Evolutionary conservation across 23 red algal species (phyloP).

Genomic region (Gracilariopsis chorda): DNA sequence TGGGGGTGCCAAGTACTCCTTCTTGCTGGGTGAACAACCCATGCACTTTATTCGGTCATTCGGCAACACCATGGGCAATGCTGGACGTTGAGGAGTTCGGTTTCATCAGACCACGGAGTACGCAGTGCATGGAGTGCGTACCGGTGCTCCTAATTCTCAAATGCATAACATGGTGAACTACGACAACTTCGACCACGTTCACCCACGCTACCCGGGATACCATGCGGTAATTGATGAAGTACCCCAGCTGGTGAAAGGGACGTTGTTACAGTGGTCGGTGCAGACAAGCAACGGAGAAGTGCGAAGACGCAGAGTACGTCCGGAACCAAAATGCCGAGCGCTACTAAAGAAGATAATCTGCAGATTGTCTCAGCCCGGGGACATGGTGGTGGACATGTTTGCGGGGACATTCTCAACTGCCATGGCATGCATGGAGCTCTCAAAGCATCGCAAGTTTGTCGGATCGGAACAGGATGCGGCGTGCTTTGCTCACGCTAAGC

Average conservation of each 20-base stretch:
- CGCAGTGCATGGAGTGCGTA: background rate
- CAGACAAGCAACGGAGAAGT: too few species aligned
- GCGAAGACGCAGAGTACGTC: too few species aligned
- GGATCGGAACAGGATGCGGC: background rate
- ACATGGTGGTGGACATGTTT: constrained; percentile 8
- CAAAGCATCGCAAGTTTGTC: background rate
- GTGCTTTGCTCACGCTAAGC: too few species aligned
- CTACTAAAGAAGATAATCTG: constrained; percentile 6
- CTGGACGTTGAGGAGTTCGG: too few species aligned
- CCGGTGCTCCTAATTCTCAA: background rate
- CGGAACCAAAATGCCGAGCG: background rate
- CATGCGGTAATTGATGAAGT: too few species aligned
- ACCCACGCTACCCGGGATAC: background rate
- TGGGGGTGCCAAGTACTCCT: too few species aligned
- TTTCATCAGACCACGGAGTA: too few species aligned
- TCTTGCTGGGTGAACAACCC: too few species aligned
- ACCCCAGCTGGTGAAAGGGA: too few species aligned
- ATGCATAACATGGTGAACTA: background rate
- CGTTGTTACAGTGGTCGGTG: too few species aligned
- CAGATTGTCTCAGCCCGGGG: background rate
- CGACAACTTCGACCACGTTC: background rate
- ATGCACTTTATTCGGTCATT: too few species aligned
- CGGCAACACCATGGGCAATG: too few species aligned
- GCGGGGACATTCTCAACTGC: constrained; percentile 17
- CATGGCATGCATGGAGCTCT: background rate